Base-by-base conservation (phyloP, 805 yeast genomes). In the Kurtzmaniella cleridarum region DNA sequence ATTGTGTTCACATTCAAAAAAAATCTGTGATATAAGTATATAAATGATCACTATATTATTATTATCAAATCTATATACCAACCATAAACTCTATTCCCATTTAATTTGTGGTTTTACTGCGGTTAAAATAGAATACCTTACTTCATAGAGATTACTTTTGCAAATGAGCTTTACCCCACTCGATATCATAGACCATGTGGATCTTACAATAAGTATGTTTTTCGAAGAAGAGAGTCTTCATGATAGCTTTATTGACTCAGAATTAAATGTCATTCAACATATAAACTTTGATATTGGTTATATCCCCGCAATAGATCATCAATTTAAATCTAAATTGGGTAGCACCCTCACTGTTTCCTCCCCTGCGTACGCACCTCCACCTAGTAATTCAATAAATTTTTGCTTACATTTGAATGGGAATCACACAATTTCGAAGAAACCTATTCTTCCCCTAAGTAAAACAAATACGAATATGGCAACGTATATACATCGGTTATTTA, bases 391-490 rank as follows among this genome's bases (percentile, higher is more conserved):
- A 13, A 17, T 30, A 13, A 18, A 29, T 36, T 14, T 11, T 23
- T 26, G 24, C 26, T 16, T 15, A 5, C n/a, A 16, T 5, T 3
- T n/a, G 12, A 32, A 34, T 6, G 7, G 10, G 9, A 11, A 29
- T 10, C 17, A 13, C 11, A 27, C 8, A 13, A 13, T 36, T 30
- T 42, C 45, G 2, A 14, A 12, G 27, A 46, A 41, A 35, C 61
- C 60, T 6, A 39, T 14, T 18, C 14, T 52, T 17, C 62, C 60
- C 1, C 17, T 16, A 11, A 49, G 45, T 18, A 48, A 45, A 30
- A 59, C 64, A 14, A 57, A 54, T 39, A 59, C 64, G 26, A 41
- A 44, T 30, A 39, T 57, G 48, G 51, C 55, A 20, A 54, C 43
- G 20, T 59, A 55, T 41, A 38, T 50, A 16, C 64, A 57, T 38